A percentile compares a stretch with the other conserved stretches of the same genome.
These are phyloP conservation scores for Glaciozyma antarctica DNA, from an alignment of 768 basidiomycete species.

Conservation along the genomic window DNA sequence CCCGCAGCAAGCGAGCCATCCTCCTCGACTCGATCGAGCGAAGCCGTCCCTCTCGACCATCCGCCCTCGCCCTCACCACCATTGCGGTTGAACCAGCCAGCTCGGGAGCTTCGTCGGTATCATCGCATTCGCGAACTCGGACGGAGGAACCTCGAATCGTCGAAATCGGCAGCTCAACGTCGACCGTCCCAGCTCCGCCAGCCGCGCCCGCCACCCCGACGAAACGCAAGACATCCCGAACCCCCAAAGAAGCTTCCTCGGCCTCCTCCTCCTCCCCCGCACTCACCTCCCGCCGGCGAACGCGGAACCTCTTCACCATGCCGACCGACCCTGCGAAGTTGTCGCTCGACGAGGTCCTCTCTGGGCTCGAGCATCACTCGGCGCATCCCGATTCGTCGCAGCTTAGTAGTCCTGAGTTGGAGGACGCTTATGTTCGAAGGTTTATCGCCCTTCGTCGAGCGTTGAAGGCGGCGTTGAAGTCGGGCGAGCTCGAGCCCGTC, in stretches of 20 bases:
- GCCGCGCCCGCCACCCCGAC: neutral
- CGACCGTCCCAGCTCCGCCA: neutral
- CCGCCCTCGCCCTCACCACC: no score
- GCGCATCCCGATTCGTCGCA: constrained; percentile 28
- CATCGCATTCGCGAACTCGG: no score
- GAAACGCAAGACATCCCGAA: neutral
- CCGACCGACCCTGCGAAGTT: constrained; percentile 34
- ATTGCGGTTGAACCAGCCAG: no score
- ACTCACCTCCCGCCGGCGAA: constrained; percentile 35
- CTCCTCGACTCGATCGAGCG: constrained; percentile 36
- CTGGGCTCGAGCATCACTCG: constrained; percentile 35
- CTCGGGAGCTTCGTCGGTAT: no score
- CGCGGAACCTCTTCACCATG: constrained; percentile 29
- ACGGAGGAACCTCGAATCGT: no score
- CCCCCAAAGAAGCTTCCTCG: neutral
- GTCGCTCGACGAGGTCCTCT: constrained; percentile 35
- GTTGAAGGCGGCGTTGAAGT: constrained; percentile 33
- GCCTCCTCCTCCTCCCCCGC: constrained; percentile 31
- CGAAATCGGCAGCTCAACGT: neutral
- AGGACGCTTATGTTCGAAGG: constrained; percentile 36
- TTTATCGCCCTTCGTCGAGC: constrained; percentile 34
- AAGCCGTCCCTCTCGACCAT: neutral
- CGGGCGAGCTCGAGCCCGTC: constrained; percentile 34
- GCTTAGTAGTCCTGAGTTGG: constrained; percentile 32
- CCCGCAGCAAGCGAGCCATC: constrained; percentile 33